Conservation (phyloP, 2,329 filamentous ascomycete species). For the Microdochium paspali region DNA sequence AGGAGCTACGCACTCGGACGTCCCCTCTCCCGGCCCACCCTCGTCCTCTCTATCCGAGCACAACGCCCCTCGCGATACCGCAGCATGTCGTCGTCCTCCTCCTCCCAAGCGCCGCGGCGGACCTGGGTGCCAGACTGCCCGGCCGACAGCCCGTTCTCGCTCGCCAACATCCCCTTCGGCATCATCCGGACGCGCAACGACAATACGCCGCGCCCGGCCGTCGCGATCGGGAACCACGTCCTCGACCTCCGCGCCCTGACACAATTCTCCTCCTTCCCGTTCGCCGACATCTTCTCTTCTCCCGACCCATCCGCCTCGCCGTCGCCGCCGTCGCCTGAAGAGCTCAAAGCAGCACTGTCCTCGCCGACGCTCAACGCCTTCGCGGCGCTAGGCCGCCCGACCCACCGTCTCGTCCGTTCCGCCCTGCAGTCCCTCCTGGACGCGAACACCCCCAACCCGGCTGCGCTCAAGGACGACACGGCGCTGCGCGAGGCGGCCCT, state of each 20-base stretch:
- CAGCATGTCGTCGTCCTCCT: neutral
- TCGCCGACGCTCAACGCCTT: slow-evolving; percentile 63
- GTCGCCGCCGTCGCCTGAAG: slow-evolving; percentile 47
- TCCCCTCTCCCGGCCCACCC: neutral
- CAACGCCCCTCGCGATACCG: neutral
- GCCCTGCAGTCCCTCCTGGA: slow-evolving; percentile 61
- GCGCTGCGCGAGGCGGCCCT: slow-evolving; percentile 47
- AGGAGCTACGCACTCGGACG: too few relatives aligned
- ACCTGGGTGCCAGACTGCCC: slow-evolving; percentile 22
- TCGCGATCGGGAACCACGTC: slow-evolving; percentile 64
- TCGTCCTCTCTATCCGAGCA: neutral
- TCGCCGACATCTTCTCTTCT: slow-evolving; percentile 10
- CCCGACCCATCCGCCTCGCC: slow-evolving; percentile 26
- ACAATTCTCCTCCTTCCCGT: slow-evolving; percentile 5
- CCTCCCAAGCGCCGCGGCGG: neutral
- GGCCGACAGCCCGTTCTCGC: slow-evolving; percentile 49
- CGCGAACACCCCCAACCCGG: slow-evolving; percentile 46
- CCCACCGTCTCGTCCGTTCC: slow-evolving; percentile 59
- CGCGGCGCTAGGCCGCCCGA: slow-evolving; percentile 57
- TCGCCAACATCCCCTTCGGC: slow-evolving; percentile 77
- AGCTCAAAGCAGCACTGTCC: slow-evolving; percentile 33
- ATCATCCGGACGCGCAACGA: slow-evolving; percentile 59
- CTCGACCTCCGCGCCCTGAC: slow-evolving; percentile 50
- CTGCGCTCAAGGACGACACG: slow-evolving; percentile 53
- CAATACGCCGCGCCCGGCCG: slow-evolving; percentile 49